Conservation (phyloP, 805 yeast genomes). For the Kodamaea fukazawae region DNA sequence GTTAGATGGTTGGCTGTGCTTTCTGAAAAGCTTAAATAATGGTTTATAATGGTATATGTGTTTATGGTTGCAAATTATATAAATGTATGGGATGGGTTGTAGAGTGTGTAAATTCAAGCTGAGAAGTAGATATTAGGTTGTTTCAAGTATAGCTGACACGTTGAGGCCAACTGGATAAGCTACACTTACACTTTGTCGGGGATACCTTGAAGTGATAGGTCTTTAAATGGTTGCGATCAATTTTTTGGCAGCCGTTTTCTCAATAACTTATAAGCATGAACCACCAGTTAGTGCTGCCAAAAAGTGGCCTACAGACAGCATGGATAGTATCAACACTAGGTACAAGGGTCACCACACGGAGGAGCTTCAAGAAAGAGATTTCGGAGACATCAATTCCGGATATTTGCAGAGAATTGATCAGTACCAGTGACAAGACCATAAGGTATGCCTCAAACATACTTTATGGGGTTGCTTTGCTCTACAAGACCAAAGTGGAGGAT, state of each 20-base stretch:
- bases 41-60: constrained; percentile 1
- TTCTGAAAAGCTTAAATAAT: constrained; percentile 22
- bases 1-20: constrained; percentile 23
- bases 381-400: constrained; percentile 39
- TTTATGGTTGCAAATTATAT: no score
- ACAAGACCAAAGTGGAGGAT: constrained; percentile 48
- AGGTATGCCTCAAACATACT: constrained; percentile 43
- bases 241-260: constrained; percentile 4
- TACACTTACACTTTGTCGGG: no score
- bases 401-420: constrained; percentile 30
- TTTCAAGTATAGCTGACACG: no score
- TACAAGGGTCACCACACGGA: constrained; percentile 24
- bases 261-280: no score
- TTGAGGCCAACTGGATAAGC: no score
- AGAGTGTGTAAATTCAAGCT: no score
- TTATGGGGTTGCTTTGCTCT: constrained; percentile 48
- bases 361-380: constrained; percentile 30
- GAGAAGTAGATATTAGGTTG: no score
- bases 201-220: no score
- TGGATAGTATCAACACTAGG: constrained; percentile 46
- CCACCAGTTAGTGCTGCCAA: not conserved
- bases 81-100: no score
- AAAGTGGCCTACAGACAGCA: constrained; percentile 16
- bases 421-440: constrained; percentile 13
- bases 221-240: no score